These are phyloP conservation scores for Piper longum DNA, from an alignment of 164 flowering plant genomes.

Conservation along the genomic window DNA sequence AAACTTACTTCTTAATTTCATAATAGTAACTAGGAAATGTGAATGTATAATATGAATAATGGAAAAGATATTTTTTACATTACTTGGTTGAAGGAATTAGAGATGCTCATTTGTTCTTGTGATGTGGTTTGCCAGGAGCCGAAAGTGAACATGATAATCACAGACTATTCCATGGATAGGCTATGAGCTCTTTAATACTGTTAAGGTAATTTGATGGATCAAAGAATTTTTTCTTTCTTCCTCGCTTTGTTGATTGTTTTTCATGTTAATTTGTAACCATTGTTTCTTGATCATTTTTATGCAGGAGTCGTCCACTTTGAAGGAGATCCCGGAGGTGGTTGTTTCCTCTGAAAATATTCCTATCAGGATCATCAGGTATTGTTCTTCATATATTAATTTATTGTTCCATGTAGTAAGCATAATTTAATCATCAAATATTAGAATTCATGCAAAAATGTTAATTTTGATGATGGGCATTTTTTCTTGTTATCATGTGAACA, in stretches of 20 bases:
- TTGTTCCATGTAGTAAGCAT: no score
- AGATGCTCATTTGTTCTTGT: not conserved
- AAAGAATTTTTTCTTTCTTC: no score
- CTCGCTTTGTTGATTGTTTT: not conserved
- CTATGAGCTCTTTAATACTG: constrained; percentile 58
- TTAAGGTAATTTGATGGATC: constrained; percentile 35
- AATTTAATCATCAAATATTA: no score
- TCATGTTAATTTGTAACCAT: no score
- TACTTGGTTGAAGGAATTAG: not conserved
- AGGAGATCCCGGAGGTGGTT: constrained; percentile 61
- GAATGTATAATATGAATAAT: no score
- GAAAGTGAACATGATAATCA: constrained; percentile 54
- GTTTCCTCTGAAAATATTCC: constrained; percentile 71
- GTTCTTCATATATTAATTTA: no score
- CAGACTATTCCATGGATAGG: constrained; percentile 86
- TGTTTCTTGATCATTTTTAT: not conserved
- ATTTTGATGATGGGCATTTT: not conserved
- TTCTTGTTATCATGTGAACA: constrained; percentile 6
- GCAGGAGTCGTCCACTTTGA: constrained; percentile 45
- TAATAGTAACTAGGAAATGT: no score
- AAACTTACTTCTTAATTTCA: no score
- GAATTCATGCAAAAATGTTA: not conserved
- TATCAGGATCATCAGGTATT: constrained; percentile 43
- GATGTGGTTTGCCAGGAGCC: constrained; percentile 16
- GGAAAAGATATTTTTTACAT: no score